Percentiles rank a stretch among this genome's conserved stretches.
Conservation (phyloP, 73 alveolate genomes). For the Paramecium bursaria region DNA sequence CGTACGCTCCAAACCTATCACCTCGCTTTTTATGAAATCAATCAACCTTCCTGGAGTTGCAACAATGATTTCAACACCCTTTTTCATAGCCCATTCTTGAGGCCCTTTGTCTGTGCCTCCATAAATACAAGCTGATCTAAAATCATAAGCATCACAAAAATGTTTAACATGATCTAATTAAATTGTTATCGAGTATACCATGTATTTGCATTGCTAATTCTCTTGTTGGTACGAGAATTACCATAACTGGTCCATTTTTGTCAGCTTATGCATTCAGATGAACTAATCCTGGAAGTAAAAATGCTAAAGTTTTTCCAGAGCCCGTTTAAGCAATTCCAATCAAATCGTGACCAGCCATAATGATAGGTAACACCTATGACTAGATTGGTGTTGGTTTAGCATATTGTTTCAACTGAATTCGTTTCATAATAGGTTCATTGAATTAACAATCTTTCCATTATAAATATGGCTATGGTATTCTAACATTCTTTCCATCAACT, state of each 20-base stretch:
- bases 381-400: constrained; percentile 92
- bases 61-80: constrained; percentile 95
- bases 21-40: constrained; percentile 91
- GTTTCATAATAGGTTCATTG: neutral
- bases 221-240: constrained; percentile 97
- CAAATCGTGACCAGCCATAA: constrained; percentile 92
- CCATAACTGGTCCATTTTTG: constrained; percentile 96
- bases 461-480: constrained; percentile 35
- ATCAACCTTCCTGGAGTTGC: constrained; percentile 99
- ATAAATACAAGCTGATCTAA: constrained; percentile 85
- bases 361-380: constrained; percentile 84
- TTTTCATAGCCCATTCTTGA: constrained; percentile 73
- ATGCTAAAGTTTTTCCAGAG: constrained; percentile 96
- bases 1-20: constrained; percentile 85
- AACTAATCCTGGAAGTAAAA: constrained; percentile 91
- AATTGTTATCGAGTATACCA: constrained; percentile 32
- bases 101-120: constrained; percentile 92
- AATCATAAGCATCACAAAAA: constrained; percentile 75
- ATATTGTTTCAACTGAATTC: constrained; percentile 77
- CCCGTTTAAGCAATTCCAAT: constrained; percentile 97
- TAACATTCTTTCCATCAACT: constrained; percentile 16
- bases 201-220: constrained; percentile 88
- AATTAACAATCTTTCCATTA: constrained; percentile 56
- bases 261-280: constrained; percentile 87
- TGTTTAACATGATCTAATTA: constrained; percentile 83